These are phyloP conservation scores for Penicillium sp. DNA, from an alignment of 2,329 filamentous ascomycete genomes.

Conservation along the genomic window DNA sequence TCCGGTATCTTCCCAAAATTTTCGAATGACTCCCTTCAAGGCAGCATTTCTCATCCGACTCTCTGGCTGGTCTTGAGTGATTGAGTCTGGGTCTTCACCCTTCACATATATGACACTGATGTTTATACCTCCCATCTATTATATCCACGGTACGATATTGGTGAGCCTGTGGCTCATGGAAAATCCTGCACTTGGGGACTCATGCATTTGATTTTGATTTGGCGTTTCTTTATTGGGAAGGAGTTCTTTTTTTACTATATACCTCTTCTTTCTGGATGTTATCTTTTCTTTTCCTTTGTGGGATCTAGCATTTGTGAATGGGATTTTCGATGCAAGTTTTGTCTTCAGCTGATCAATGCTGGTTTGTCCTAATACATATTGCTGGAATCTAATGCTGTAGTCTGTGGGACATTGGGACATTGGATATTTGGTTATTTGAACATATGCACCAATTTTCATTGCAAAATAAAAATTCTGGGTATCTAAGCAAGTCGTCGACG, in stretches of 20 bases:
- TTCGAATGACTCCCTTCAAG: background rate
- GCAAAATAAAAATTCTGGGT: background rate
- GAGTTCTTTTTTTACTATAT: conserved; percentile 20
- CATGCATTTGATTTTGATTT: conserved; percentile 14
- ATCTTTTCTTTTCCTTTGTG: conserved; percentile 3
- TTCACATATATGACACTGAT: conserved; percentile 18
- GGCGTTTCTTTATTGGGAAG: conserved; percentile 14
- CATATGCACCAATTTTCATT: background rate
- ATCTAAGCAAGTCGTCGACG: conserved; percentile 25
- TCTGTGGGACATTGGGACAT: background rate
- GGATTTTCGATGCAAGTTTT: conserved; percentile 6
- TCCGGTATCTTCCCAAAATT: background rate
- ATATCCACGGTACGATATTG: conserved; percentile 18
- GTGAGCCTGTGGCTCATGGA: conserved; percentile 13
- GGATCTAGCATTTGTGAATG: conserved; percentile 22
- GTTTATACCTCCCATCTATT: conserved; percentile 17
- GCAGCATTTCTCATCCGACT: background rate
- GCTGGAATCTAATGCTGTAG: conserved; percentile 8
- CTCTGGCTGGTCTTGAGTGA: conserved; percentile 10
- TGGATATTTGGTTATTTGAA: background rate
- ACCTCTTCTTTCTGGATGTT: conserved; percentile 17
- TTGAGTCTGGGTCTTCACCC: conserved; percentile 5
- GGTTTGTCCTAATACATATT: conserved; percentile 5
- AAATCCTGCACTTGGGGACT: conserved; percentile 11
- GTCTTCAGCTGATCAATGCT: conserved; percentile 2